Conservation (phyloP, 2,329 filamentous ascomycete genomes). For the Bipolaris bicolor region DNA sequence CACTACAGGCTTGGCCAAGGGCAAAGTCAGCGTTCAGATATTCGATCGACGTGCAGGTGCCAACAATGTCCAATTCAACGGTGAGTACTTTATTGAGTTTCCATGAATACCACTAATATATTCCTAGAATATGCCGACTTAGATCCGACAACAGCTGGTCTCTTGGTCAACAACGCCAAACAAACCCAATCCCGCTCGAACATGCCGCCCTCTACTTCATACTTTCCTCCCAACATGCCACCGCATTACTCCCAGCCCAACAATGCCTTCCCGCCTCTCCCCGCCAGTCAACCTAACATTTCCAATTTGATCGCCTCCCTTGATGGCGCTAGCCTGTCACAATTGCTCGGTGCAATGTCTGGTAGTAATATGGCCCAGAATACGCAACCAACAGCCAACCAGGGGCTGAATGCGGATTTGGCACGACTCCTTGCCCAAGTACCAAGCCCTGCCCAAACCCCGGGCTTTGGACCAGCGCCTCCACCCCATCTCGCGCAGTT, state of each 20-base stretch:
- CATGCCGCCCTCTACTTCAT: conserved; percentile 41
- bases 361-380: conserved; percentile 46
- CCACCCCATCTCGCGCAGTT: conserved; percentile 33
- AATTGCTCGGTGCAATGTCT: conserved; percentile 66
- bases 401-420: conserved; percentile 44
- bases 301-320: conserved; percentile 70
- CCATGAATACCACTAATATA: conserved; percentile 24
- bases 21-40: conserved; percentile 80
- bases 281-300: conserved; percentile 56
- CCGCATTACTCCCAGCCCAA: conserved; percentile 42
- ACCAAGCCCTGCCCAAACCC: conserved; percentile 33
- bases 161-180: conserved; percentile 78
- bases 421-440: conserved; percentile 48
- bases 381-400: conserved; percentile 46
- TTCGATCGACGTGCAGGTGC: conserved; percentile 81
- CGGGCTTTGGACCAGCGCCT: conserved; percentile 28
- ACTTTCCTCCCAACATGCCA: conserved; percentile 40
- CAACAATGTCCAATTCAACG: conserved; percentile 79
- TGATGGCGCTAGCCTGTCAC: conserved; percentile 73
- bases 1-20: conserved; percentile 68
- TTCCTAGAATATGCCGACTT: conserved; percentile 77
- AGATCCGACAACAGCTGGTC: conserved; percentile 77
- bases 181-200: conserved; percentile 48
- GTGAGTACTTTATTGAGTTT: conserved; percentile 44
- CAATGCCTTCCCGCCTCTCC: conserved; percentile 46